Evolutionary conservation across 192 early-diverging fungal species (phyloP), one percentile per base, ranked within the genome.

Genomic region (Allomyces javanicus): DNA sequence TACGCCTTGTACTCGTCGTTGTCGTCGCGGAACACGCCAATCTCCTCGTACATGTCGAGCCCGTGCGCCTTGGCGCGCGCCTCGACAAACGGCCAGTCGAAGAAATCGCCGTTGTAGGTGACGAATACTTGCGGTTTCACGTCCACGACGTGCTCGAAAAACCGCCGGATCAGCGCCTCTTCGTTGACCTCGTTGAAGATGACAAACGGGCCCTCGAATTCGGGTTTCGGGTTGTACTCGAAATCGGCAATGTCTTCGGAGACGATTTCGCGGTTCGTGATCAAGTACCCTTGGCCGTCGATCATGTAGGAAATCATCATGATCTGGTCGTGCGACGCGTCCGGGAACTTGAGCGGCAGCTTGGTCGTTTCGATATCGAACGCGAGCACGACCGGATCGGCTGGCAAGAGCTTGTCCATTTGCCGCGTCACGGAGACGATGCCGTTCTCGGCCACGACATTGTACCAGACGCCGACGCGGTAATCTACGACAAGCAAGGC

Each of bases 221-320:
- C 94, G 1, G 90, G 85, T 62, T 96, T 96, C 45, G 96, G 93
- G 55, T 91, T 91, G 76, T 97, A 99, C 70, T 93, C 93, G 76
- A 99, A 97, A 74, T 97, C 92, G 17, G 88, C 87, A 78, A 99
- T 97, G 70, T 99, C 96, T 70, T 89, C 77, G 5, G 87, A 82
- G 24, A 99, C 93, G 50, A 99, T 87, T 65, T 95, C 91, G 55
- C 94, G 85, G 75, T 99, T 99, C 11, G 93, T 97, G 63, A 99
- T 97, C 50, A 99, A 74, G 68, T 86, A 97, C 0, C 96, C 96
- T 75, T 89, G 87, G 23, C 92, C 96, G 66, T 97, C 93, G 64
- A 99, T 88, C 96, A 99, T 99, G 73, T 99, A 99, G 27, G 94
- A 97, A 69, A 99, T 96, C 96, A 99, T 99, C 92, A 97, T 99